phyloP scores from a whole-genome alignment of 2,329 filamentous ascomycete genomes.

The Paraconiothyrium brasiliense region DNA sequence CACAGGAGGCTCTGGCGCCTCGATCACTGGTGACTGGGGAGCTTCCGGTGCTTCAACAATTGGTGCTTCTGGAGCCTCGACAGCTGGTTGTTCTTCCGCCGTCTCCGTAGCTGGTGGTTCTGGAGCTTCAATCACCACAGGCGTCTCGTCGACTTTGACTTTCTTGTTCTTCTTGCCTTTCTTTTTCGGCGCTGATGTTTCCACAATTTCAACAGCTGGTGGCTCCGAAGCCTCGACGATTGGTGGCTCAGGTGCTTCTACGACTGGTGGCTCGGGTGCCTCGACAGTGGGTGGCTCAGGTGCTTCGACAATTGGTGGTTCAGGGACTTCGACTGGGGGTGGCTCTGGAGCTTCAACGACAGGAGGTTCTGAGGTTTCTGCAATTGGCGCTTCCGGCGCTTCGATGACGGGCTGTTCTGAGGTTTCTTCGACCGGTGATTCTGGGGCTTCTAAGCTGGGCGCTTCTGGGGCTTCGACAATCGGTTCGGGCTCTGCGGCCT shows the following conservation, averaged over 20 bases:
- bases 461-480: slow-evolving; percentile 4
- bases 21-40: background rate
- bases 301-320: background rate
- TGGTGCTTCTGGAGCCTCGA: slow-evolving; percentile 1
- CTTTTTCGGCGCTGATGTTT: background rate
- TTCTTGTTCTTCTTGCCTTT: slow-evolving; percentile 1
- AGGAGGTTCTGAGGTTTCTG: background rate
- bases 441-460: slow-evolving; percentile 8
- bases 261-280: background rate
- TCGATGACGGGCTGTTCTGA: background rate
- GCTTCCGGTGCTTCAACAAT: background rate
- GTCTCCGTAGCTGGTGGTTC: background rate
- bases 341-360: background rate
- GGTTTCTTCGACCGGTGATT: background rate
- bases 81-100: background rate
- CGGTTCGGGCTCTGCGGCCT: background rate
- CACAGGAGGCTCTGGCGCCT: slow-evolving; percentile 2
- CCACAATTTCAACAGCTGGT: background rate
- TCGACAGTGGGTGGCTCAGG: background rate
- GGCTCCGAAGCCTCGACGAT: background rate
- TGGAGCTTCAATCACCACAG: background rate
- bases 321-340: background rate
- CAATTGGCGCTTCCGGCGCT: background rate
- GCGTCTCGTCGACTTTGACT: background rate
- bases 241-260: slow-evolving; percentile 4